phyloP scores from a whole-genome alignment of 73 alveolate genomes.

The Diophrys appendiculata region DNA sequence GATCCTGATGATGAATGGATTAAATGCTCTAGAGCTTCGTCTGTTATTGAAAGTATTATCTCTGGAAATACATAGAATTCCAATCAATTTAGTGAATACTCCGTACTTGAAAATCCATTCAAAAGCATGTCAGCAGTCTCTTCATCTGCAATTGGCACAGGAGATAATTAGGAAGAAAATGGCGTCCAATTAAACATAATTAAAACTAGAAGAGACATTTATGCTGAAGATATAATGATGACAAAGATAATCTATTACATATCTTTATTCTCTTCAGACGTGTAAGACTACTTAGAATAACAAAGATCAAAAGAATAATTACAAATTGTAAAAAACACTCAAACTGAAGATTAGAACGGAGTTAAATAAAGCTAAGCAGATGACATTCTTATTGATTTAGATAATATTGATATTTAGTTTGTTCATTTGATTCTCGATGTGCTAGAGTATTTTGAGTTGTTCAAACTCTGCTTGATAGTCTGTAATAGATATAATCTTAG shows the following conservation, averaged over 20 bases:
- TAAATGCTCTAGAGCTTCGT: not conserved
- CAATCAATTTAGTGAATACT: not conserved
- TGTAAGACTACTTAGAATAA: conserved; percentile 50
- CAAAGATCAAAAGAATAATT: conserved; percentile 70
- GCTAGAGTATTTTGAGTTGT: conserved; percentile 80
- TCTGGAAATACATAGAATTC: not conserved
- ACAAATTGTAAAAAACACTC: conserved; percentile 7
- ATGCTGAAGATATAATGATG: conserved; percentile 79
- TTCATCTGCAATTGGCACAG: not conserved
- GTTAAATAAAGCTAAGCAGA: conserved; percentile 47
- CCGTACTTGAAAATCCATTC: not conserved
- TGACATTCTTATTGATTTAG: conserved; percentile 74
- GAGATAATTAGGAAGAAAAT: not conserved
- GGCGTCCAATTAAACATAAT: not conserved
- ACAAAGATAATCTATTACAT: conserved; percentile 79
- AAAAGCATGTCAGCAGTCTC: not conserved
- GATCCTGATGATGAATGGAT: conserved; percentile 83
- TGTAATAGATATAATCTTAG: conserved; percentile 85
- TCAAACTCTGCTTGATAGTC: conserved; percentile 80
- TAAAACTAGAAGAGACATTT: conserved; percentile 68
- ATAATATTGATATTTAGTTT: conserved; percentile 71
- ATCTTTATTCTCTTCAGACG: conserved; percentile 82
- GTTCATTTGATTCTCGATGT: conserved; percentile 78
- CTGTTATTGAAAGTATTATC: conserved; percentile 41
- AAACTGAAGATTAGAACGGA: no score